Percentiles rank a stretch among this genome's conserved stretches.
Conservation (phyloP, 495 filamentous ascomycete genomes). For the Mytilinidion resinicola region DNA sequence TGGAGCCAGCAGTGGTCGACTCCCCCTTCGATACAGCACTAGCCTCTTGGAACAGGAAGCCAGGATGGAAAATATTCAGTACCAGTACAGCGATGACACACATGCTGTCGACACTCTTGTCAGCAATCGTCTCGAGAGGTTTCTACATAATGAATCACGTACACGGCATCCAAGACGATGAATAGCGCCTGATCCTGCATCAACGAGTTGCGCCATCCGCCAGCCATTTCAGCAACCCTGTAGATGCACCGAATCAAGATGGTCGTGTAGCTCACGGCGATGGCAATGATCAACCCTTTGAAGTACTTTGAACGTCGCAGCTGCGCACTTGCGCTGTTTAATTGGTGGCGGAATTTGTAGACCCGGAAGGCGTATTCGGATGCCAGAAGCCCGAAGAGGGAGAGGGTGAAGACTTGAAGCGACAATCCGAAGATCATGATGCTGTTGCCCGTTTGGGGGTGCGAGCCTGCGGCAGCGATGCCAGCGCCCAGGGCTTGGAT, state of each 20-base stretch:
- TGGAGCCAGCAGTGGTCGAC: background rate
- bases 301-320: conserved; percentile 43
- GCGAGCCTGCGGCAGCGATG: conserved; percentile 47
- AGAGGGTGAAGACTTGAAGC: conserved; percentile 51
- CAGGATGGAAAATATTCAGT: conserved; percentile 48
- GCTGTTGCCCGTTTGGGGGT: conserved; percentile 47
- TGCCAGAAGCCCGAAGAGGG: conserved; percentile 12
- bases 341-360: conserved; percentile 13
- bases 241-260: conserved; percentile 64
- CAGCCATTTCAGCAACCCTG: conserved; percentile 59
- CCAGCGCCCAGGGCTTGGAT: conserved; percentile 61
- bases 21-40: background rate
- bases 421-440: conserved; percentile 67
- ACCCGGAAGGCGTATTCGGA: conserved; percentile 1
- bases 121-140: background rate
- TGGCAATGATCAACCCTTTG: conserved; percentile 45
- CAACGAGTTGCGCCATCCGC: conserved; percentile 60
- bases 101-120: conserved; percentile 32
- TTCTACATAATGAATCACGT: conserved; percentile 24
- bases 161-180: conserved; percentile 55
- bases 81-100: conserved; percentile 41
- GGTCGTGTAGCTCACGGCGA: conserved; percentile 51
- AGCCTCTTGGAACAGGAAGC: conserved; percentile 37
- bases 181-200: conserved; percentile 63
- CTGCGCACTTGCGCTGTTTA: conserved; percentile 29